Base-by-base conservation (phyloP, 1,139 yeast genomes). In the Pichia sp. region DNA sequence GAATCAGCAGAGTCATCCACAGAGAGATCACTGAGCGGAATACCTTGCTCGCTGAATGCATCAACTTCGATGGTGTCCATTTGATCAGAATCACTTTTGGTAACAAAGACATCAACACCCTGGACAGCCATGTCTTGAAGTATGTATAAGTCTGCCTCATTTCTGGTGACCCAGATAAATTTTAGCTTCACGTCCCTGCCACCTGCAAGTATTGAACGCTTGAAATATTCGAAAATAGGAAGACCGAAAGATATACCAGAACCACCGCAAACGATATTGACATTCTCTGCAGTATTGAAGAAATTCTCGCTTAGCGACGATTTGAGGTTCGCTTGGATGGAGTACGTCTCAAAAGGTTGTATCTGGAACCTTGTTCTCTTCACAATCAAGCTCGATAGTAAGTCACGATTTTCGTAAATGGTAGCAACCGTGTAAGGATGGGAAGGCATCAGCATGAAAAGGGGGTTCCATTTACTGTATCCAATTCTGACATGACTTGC, bases 401-500 rank as follows among this genome's bases (percentile, higher is more conserved):
- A 20, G 27, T 41, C 37, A 5, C 37, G 37, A 23, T 67, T 67
- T 25, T 69, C 67, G 1, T 85, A 84, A 13, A 79, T 59, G 3
- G 91, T 74, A 1, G 88, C 91, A 24, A 87, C 66, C 0, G 96
- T 83, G 52, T 81, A 88, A 2, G 97, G 96, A 56, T 87, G 96
- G 17, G 87, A 68, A 11, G 85, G 74, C 34, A 58, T 61, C 5
- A 68, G 27, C 55, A 81, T 67, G 22, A 65, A 64, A 17, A 67
- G 41, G 1, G 59, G 58, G 26, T 48, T 41, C 35, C 46, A 49
- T 15, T 55, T 34, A 6, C 67, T 58, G 31, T 64, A 61, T 9
- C 71, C 65, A 10, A 78, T 50, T 37, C 85, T 59, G 6, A 77
- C 49, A 51, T 78, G 85, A 2, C 77, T 63, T 0, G 74, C 81